Evolutionary conservation across 2,329 filamentous ascomycete species (phyloP).

Genomic region (Phialocephala sp.): DNA sequence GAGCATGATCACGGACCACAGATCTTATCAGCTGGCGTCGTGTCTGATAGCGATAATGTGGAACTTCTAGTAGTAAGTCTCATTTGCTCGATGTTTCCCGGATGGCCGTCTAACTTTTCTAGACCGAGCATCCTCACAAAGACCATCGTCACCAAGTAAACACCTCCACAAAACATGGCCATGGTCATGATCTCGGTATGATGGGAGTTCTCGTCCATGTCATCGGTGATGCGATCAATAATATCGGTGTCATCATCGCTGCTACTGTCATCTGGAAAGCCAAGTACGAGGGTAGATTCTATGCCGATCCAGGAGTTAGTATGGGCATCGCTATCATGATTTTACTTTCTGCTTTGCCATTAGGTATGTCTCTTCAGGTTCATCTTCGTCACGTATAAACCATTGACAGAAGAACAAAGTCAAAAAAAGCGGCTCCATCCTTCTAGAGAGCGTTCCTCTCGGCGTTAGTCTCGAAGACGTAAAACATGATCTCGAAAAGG

Average conservation of each 20-base stretch:
- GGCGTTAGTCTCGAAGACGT: conserved; percentile 67
- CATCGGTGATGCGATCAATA: conserved; percentile 75
- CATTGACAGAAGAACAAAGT: too few species aligned
- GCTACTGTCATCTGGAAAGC: conserved; percentile 73
- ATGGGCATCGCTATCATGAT: conserved; percentile 78
- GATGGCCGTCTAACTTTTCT: background rate
- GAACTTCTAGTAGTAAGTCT: conserved; percentile 16
- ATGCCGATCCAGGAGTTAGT: conserved; percentile 73
- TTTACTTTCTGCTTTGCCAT: conserved; percentile 64
- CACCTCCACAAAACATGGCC: conserved; percentile 47
- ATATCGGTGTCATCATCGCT: conserved; percentile 74
- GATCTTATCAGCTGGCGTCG: background rate
- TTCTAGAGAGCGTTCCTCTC: conserved; percentile 69
- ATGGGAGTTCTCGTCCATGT: conserved; percentile 74
- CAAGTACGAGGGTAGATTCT: conserved; percentile 63
- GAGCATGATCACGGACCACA: conserved; percentile 39
- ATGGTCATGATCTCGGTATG: conserved; percentile 69
- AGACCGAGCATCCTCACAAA: conserved; percentile 46
- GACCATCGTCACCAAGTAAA: conserved; percentile 54
- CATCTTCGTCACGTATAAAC: too few species aligned
- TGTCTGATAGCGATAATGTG: conserved; percentile 6
- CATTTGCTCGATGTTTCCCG: background rate
- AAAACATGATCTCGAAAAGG: conserved; percentile 70
- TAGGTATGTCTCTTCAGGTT: conserved; percentile 46
- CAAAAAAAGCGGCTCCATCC: conserved; percentile 65